Evolutionary conservation across 129 eudicot genomes (phyloP).

Genomic region (Cynara cardunculus): DNA sequence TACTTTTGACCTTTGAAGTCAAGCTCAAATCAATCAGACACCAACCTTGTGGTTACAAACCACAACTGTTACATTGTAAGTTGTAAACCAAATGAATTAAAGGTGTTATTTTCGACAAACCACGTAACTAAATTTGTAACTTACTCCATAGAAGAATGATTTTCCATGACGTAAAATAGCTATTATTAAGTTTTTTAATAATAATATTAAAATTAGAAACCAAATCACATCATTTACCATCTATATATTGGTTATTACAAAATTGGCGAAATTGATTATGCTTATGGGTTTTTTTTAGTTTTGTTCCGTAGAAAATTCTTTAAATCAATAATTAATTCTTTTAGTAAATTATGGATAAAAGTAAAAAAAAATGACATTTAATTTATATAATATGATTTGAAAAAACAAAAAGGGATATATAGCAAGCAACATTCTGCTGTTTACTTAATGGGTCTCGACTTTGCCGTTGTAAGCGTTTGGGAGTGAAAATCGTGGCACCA

Average conservation of each 20-base stretch:
- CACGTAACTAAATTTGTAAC: too few relatives aligned
- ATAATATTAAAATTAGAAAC: not conserved
- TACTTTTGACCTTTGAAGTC: too few relatives aligned
- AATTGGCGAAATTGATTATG: too few relatives aligned
- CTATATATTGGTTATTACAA: not conserved
- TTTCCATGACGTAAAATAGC: not conserved
- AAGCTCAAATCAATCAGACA: too few relatives aligned
- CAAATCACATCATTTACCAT: not conserved
- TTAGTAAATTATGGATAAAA: not conserved
- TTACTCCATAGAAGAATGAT: not conserved
- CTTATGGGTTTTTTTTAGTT: too few relatives aligned
- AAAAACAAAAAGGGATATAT: not conserved
- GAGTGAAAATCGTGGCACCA: slow-evolving; percentile 23
- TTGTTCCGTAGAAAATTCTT: too few relatives aligned
- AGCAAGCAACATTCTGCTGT: slow-evolving; percentile 31
- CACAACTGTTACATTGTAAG: too few relatives aligned
- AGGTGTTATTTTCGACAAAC: too few relatives aligned
- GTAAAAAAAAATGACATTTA: too few relatives aligned
- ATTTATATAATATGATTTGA: not conserved
- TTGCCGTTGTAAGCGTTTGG: slow-evolving; percentile 14
- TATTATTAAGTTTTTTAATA: not conserved
- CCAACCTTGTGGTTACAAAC: too few relatives aligned
- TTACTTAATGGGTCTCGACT: slow-evolving; percentile 22
- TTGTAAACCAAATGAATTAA: too few relatives aligned
- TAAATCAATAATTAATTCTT: too few relatives aligned